These are phyloP conservation scores for Gonapodya sp. DNA, from an alignment of 192 early-diverging fungal species.

Conservation along the genomic window DNA sequence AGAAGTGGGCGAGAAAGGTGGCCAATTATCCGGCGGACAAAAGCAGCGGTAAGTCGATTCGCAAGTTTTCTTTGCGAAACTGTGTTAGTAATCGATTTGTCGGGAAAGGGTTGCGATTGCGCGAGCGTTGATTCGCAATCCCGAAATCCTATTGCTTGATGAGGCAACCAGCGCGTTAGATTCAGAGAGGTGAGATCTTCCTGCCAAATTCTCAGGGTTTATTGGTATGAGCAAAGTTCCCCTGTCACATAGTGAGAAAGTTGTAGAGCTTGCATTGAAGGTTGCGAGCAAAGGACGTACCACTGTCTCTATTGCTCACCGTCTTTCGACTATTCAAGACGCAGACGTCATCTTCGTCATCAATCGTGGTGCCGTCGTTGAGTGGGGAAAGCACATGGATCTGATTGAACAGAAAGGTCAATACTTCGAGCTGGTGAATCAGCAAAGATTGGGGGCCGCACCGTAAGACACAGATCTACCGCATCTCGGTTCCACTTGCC, in stretches of 20 bases:
- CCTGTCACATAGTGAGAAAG: conserved; percentile 34
- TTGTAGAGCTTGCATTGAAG: conserved; percentile 75
- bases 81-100: background rate
- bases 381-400: conserved; percentile 59
- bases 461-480: too few relatives aligned
- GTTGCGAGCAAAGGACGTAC: conserved; percentile 59
- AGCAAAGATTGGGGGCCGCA: conserved; percentile 42
- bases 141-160: conserved; percentile 74
- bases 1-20: conserved; percentile 55
- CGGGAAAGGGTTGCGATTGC: conserved; percentile 21
- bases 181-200: conserved; percentile 53
- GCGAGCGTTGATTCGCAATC: conserved; percentile 76
- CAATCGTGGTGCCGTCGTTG: conserved; percentile 48
- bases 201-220: too few relatives aligned
- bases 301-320: conserved; percentile 50
- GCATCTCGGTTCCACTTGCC: too few relatives aligned
- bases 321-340: conserved; percentile 65
- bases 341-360: conserved; percentile 66
- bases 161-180: conserved; percentile 81
- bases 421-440: conserved; percentile 52
- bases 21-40: conserved; percentile 54
- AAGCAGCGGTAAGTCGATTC: conserved; percentile 38
- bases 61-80: background rate
- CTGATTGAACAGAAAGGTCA: conserved; percentile 43
- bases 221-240: background rate